Evolutionary conservation across 441 rosid species (phyloP), one percentile per base, ranked within the genome.

Genomic region (Manihot esculenta): DNA sequence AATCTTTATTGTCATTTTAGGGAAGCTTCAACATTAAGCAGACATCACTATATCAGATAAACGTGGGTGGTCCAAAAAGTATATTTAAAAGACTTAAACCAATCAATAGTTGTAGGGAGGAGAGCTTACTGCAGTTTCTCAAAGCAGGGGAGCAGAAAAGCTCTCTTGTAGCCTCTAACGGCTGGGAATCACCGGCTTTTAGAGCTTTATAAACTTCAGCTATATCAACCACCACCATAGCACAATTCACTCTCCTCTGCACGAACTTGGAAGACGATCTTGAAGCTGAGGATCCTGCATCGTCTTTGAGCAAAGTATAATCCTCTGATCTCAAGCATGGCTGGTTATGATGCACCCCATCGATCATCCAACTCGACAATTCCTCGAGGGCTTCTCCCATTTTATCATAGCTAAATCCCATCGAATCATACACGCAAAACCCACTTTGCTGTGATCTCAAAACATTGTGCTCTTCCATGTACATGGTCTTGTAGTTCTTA

Each of bases 341-440:
- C 77, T 86, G 90, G 61, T 88, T 83, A 66, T 88, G 90, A 75
- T 78, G 84, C 23, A 88, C 80, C 24, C 92, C 92, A 38, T 79
- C 80, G 35, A 47, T 75, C 84, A 84, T 86, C 86, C 83, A 88
- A 45, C 80, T 63, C 0, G 84, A 72, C 64, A 88, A 51, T 75
- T 86, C 92, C 71, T 74, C 84, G 24, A 82, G 70, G 3, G 81
- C 83, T 68, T 83, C 85, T 14, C 27, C 71, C 17, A 70, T 20
- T 27, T 38, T 62, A 23, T 62, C 73, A 12, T 77, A 78, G 59
- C 65, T 58, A 53, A 83, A 77, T 33, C 92, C 88, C 30, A 88
- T 80, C 5, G 87, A 84, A 72, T 88, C 88, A 27, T 76, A 86
- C 57, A 83, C 71, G 38, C 88, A 88, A 66, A 86, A 84, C 70